Percentiles rank a stretch among this genome's conserved stretches.
Conservation (phyloP, 2,329 filamentous ascomycete species). For the Trichophyton simii region DNA sequence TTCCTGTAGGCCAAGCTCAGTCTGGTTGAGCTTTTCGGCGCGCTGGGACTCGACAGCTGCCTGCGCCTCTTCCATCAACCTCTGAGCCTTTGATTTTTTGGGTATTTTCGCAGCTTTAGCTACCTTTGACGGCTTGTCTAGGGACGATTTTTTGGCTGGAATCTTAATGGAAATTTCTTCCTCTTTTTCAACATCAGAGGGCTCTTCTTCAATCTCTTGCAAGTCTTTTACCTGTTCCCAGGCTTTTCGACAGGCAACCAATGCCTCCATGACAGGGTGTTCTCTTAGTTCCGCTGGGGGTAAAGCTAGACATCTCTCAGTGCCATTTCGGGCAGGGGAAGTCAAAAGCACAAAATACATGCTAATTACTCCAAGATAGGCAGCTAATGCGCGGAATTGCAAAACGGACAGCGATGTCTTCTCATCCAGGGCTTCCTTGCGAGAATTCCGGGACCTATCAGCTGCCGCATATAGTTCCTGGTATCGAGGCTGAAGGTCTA, state of each 20-base stretch:
- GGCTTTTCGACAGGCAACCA: slow-evolving; percentile 65
- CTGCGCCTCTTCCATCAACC: slow-evolving; percentile 41
- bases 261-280: slow-evolving; percentile 77
- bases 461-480: slow-evolving; percentile 49
- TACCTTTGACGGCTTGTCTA: slow-evolving; percentile 17
- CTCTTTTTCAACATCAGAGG: slow-evolving; percentile 7
- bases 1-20: slow-evolving; percentile 61
- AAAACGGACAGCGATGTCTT: slow-evolving; percentile 43
- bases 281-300: slow-evolving; percentile 71
- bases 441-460: slow-evolving; percentile 38
- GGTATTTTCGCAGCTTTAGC: slow-evolving; percentile 24
- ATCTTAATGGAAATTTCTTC: background rate
- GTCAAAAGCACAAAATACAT: slow-evolving; percentile 95
- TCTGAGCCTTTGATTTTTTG: slow-evolving; percentile 37
- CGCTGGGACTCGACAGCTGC: slow-evolving; percentile 42
- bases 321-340: slow-evolving; percentile 54
- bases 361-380: slow-evolving; percentile 73
- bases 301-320: slow-evolving; percentile 46
- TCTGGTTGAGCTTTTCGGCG: slow-evolving; percentile 41
- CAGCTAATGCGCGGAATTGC: slow-evolving; percentile 68
- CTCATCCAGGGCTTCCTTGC: slow-evolving; percentile 24
- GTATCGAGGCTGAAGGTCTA: slow-evolving; percentile 51
- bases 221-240: slow-evolving; percentile 53
- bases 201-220: slow-evolving; percentile 4
- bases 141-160: background rate